A percentile compares a stretch with the other conserved stretches of the same genome.
These are phyloP conservation scores for Coemansia sp. DNA, from an alignment of 192 early-diverging fungal species.

Conservation along the genomic window DNA sequence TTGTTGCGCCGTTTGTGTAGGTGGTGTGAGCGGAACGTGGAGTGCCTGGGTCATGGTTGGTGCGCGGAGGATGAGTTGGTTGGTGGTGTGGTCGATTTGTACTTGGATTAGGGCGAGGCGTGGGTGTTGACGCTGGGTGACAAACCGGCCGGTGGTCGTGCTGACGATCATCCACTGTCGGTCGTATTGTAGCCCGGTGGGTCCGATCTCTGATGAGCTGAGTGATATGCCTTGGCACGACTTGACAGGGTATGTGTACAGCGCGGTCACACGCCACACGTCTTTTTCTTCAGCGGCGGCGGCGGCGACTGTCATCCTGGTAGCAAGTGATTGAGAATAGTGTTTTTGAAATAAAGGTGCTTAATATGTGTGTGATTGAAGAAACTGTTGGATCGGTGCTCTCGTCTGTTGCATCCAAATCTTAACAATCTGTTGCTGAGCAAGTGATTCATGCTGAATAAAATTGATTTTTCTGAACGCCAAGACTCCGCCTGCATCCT, in stretches of 20 bases:
- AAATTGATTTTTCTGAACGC: too few species aligned
- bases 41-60: constrained; percentile 14
- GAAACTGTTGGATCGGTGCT: too few species aligned
- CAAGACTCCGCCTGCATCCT: too few species aligned
- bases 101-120: constrained; percentile 25
- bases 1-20: constrained; percentile 4
- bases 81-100: constrained; percentile 6
- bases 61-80: constrained; percentile 19
- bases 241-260: constrained; percentile 47
- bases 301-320: too few species aligned
- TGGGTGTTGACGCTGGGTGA: constrained; percentile 42
- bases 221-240: constrained; percentile 26
- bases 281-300: background rate
- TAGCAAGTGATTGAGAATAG: too few species aligned
- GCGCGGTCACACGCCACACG: constrained; percentile 25
- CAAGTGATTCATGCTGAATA: too few species aligned
- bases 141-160: constrained; percentile 23
- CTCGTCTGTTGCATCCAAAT: too few species aligned
- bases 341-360: too few species aligned
- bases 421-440: too few species aligned
- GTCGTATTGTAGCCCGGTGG: constrained; percentile 40
- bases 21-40: constrained; percentile 17
- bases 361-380: too few species aligned
- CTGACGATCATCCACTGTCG: constrained; percentile 46
- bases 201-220: constrained; percentile 6